Evolutionary conservation across 2,329 filamentous ascomycete genomes (phyloP).

Genomic region (Capronia epimyces): DNA sequence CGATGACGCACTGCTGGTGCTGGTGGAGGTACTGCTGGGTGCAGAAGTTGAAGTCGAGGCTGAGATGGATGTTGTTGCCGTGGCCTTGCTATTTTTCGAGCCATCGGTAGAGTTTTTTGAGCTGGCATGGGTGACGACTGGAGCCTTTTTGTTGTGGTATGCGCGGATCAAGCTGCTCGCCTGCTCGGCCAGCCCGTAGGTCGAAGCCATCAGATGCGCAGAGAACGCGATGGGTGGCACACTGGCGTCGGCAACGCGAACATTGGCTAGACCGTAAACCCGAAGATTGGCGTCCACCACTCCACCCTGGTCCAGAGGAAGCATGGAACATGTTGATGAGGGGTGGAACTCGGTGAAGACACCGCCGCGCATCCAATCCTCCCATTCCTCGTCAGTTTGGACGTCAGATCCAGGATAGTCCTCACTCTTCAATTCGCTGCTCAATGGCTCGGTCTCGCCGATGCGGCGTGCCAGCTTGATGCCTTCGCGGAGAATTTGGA

Average conservation of each 20-base stretch:
- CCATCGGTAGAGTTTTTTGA: not conserved
- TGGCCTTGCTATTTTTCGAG: not conserved
- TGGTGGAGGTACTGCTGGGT: not conserved
- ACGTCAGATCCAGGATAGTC: slow-evolving; percentile 28
- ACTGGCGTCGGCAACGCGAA: slow-evolving; percentile 37
- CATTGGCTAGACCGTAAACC: slow-evolving; percentile 39
- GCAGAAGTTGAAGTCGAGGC: not conserved
- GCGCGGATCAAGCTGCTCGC: slow-evolving; percentile 31
- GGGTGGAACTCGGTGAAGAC: slow-evolving; percentile 26
- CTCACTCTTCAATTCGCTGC: slow-evolving; percentile 32
- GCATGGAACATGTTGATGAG: slow-evolving; percentile 43
- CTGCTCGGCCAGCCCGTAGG: slow-evolving; percentile 34
- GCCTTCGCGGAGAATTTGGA: slow-evolving; percentile 38
- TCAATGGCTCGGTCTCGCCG: slow-evolving; percentile 32
- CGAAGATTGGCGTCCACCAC: slow-evolving; percentile 42
- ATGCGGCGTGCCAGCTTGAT: slow-evolving; percentile 34
- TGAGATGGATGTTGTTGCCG: not conserved
- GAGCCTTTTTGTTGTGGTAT: slow-evolving; percentile 23
- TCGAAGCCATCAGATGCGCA: slow-evolving; percentile 35
- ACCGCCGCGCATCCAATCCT: slow-evolving; percentile 28
- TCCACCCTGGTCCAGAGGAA: slow-evolving; percentile 38
- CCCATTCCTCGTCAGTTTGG: slow-evolving; percentile 29
- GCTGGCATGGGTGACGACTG: not conserved
- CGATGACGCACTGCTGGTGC: not conserved
- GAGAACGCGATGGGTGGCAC: slow-evolving; percentile 35